phyloP scores from a whole-genome alignment of 2,329 filamentous ascomycete species.

The Biscogniauxia marginata region DNA sequence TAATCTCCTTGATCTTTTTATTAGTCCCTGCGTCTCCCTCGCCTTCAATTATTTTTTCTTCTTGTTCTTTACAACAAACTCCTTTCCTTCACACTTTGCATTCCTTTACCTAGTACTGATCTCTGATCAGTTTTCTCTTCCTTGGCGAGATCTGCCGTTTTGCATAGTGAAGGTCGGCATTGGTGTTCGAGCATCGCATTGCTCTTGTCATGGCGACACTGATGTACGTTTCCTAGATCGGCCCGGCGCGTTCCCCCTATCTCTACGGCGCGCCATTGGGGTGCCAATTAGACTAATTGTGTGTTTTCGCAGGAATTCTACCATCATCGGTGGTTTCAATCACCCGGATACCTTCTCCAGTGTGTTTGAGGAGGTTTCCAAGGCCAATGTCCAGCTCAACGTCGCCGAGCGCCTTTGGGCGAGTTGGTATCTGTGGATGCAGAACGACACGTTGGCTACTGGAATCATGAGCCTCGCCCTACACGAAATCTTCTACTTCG shows the following conservation, averaged over 20 bases:
- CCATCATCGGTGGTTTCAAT: conserved; percentile 45
- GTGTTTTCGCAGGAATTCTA: conserved; percentile 47
- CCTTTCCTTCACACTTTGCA: conserved; percentile 3
- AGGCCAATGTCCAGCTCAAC: conserved; percentile 83
- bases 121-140: too few relatives aligned
- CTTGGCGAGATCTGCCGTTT: conserved; percentile 1
- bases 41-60: background rate
- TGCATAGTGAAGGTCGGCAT: conserved; percentile 1
- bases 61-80: background rate
- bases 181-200: background rate
- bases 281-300: conserved; percentile 7
- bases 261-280: background rate
- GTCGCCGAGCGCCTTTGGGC: conserved; percentile 87
- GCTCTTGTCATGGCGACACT: conserved; percentile 29
- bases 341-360: conserved; percentile 52
- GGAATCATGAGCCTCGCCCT: conserved; percentile 96
- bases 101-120: too few relatives aligned
- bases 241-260: background rate
- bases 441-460: conserved; percentile 94
- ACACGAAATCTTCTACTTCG: conserved; percentile 95
- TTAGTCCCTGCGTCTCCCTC: background rate
- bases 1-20: background rate
- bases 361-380: conserved; percentile 63
- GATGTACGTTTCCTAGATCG: conserved; percentile 15
- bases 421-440: conserved; percentile 96